phyloP scores from a whole-genome alignment of 805 yeast species.

The Ogataea kodamae region DNA sequence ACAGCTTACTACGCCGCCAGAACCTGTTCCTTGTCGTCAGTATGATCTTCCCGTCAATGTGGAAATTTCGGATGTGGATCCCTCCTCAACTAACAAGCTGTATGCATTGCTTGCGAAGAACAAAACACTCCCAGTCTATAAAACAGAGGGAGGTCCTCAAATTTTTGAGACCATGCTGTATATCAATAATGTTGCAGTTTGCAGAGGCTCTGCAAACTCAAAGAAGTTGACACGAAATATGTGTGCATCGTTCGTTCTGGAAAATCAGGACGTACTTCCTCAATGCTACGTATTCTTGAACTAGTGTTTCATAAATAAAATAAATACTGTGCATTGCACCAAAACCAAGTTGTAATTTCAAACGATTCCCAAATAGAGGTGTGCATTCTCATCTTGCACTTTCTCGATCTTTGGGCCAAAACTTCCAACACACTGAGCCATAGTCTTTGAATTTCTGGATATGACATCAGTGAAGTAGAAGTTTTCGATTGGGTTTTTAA shows the following conservation, averaged over 20 bases:
- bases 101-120: constrained; percentile 27
- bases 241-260: constrained; percentile 36
- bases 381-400: constrained; percentile 44
- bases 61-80: constrained; percentile 20
- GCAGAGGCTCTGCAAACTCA: constrained; percentile 32
- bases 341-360: constrained; percentile 15
- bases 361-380: constrained; percentile 32
- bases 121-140: constrained; percentile 33
- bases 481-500: constrained; percentile 73
- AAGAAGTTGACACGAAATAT: constrained; percentile 38
- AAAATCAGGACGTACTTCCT: constrained; percentile 19
- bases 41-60: constrained; percentile 4
- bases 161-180: constrained; percentile 27
- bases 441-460: constrained; percentile 82
- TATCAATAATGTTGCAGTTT: constrained; percentile 34
- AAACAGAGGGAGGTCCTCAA: constrained; percentile 18
- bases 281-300: constrained; percentile 16
- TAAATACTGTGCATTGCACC: constrained; percentile 10
- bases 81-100: constrained; percentile 29
- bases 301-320: constrained; percentile 4
- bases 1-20: background rate
- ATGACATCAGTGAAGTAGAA: constrained; percentile 87
- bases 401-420: constrained; percentile 67
- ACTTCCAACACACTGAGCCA: constrained; percentile 80
- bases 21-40: too few relatives aligned